Base-by-base conservation (phyloP, 192 early-diverging fungal species). In the Linnemannia zychae region DNA sequence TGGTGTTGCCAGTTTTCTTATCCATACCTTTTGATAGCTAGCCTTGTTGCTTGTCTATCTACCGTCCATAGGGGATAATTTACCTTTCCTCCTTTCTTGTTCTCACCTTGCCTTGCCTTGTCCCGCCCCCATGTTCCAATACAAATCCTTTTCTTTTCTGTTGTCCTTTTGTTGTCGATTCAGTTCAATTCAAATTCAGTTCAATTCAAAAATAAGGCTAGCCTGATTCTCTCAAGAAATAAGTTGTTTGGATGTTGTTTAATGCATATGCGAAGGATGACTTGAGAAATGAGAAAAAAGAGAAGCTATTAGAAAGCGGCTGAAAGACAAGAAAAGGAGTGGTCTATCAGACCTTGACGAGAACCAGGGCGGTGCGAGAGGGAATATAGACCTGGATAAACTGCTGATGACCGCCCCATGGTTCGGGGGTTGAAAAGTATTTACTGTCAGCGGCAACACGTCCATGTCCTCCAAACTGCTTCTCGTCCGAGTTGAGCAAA, bases 401-500 rank as follows among this genome's bases (percentile, higher is more conserved):
- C 89, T 96, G 93, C 53, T 88, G 75, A 31, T 96, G 89, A 28
- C 89, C 92, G 78, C 94, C 92, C 96, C 97, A 97, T 37, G 87
- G 76, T 60, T 91, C 87, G 15, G 92, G 89, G n/a, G 91, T 92
- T n/a, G 95, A 93, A 70, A 93, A 93, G 90, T 94, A 95, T 69
- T 87, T 80, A n/a, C 89, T 87, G 4, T 63, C 86, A 12, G 78
- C 53, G 81, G 95, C 94, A 17, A 99, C 82, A 75, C 98, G 90
- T 36, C 83, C 92, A 79, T 97, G 96, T 7, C 98, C 98, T 53
- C 94, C 89, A 84, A 95, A 98, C 73, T 89, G 77, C 40, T 90
- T 86, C 68, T 91, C 91, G 81, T 99, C 98, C 17, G 96, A 90
- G 87, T 95, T 91, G 40, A 99, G 89, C 20, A 93, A 94, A 24